Conservation (phyloP, 1,139 yeast species). For the Yamadazyma aaseri region DNA sequence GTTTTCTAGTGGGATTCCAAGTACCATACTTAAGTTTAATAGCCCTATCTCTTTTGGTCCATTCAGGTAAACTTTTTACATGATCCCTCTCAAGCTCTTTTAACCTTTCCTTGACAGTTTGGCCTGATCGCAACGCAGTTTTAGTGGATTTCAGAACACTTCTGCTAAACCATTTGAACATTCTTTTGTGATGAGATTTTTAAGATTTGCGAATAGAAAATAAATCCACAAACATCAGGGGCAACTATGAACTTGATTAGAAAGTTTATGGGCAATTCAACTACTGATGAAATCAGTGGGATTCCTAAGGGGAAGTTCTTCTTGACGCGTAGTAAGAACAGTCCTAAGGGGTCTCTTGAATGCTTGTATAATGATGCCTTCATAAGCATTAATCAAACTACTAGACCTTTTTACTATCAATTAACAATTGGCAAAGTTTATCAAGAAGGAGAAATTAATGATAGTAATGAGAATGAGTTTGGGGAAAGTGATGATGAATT, state of each 20-base stretch:
- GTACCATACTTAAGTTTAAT: constrained; percentile 55
- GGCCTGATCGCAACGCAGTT: constrained; percentile 2
- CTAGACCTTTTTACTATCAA: constrained; percentile 66
- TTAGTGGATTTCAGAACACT: constrained; percentile 6
- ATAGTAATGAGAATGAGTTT: constrained; percentile 30
- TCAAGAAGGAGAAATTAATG: constrained; percentile 61
- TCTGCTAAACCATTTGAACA: constrained; percentile 5
- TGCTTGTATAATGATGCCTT: constrained; percentile 82
- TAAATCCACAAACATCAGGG: constrained; percentile 2
- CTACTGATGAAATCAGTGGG: constrained; percentile 66
- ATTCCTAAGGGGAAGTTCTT: constrained; percentile 81
- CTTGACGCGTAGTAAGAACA: constrained; percentile 67
- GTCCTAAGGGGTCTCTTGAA: constrained; percentile 86
- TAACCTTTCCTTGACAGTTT: constrained; percentile 6
- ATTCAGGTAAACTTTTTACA: constrained; percentile 30
- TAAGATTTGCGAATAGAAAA: no score
- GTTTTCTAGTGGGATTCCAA: constrained; percentile 71
- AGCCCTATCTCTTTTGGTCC: constrained; percentile 70
- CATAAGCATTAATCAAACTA: constrained; percentile 67
- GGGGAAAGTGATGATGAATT: constrained; percentile 59
- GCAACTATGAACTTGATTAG: constrained; percentile 71
- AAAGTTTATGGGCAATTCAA: constrained; percentile 60
- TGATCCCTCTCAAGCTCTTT: constrained; percentile 8
- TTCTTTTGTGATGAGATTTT: constrained; percentile 4
- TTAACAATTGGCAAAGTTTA: constrained; percentile 68